These are phyloP conservation scores for Erigeron philadelphicus DNA, from an alignment of 140 eudicot species.

Conservation along the genomic window DNA sequence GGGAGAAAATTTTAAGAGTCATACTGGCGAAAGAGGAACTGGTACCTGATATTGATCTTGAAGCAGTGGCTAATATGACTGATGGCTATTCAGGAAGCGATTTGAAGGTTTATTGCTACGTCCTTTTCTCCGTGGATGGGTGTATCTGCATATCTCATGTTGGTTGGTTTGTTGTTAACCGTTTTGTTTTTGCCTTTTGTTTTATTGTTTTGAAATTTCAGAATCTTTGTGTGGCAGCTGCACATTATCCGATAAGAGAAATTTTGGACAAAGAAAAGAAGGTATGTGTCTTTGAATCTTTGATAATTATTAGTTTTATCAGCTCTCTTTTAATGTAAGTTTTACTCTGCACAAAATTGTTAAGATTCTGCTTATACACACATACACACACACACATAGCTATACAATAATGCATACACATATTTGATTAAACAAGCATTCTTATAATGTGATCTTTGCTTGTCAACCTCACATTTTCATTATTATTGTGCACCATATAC, in stretches of 20 bases:
- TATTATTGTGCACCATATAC: slow-evolving; percentile 18
- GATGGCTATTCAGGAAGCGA: slow-evolving; percentile 96
- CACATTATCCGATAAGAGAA: slow-evolving; percentile 94
- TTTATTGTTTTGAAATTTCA: slow-evolving; percentile 19
- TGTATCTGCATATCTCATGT: too few species aligned
- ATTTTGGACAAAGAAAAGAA: slow-evolving; percentile 76
- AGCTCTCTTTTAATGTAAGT: too few species aligned
- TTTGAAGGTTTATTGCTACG: slow-evolving; percentile 49
- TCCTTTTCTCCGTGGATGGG: too few species aligned
- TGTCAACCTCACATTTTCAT: too few species aligned
- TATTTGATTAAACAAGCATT: not conserved
- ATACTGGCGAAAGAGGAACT: slow-evolving; percentile 81
- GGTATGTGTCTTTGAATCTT: slow-evolving; percentile 26
- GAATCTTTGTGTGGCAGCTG: slow-evolving; percentile 93
- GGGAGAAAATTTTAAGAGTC: slow-evolving; percentile 75
- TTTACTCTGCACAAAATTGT: too few species aligned
- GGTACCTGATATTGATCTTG: slow-evolving; percentile 65
- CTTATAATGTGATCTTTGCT: slow-evolving; percentile 8
- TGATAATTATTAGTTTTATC: not conserved
- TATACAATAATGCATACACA: too few species aligned
- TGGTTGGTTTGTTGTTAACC: not conserved
- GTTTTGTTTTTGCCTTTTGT: not conserved
- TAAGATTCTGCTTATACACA: not conserved
- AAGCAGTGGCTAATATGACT: slow-evolving; percentile 73
- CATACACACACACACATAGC: too few species aligned